A percentile compares a stretch with the other conserved stretches of the same genome.
phyloP scores from a whole-genome alignment of 1,284 basidiomycete genomes.

The Anthracocystis walkeri region DNA sequence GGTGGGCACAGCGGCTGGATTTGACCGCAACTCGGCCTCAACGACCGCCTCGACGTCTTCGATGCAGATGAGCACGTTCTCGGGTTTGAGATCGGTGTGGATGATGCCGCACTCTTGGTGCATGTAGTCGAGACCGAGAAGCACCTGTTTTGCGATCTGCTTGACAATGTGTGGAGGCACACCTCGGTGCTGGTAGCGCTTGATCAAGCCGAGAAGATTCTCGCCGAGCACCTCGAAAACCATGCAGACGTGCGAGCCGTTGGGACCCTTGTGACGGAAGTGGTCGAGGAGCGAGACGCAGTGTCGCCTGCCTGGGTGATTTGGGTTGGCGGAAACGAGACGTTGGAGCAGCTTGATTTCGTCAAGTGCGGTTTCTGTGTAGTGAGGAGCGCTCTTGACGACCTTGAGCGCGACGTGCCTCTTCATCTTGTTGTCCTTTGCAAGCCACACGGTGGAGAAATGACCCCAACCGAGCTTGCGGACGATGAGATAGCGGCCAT shows the following conservation, averaged over 20 bases:
- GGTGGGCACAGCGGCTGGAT: constrained; percentile 75
- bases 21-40: constrained; percentile 81
- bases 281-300: constrained; percentile 97
- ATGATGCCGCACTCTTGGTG: constrained; percentile 96
- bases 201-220: constrained; percentile 96
- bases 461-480: constrained; percentile 98
- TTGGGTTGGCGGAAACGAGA: constrained; percentile 84
- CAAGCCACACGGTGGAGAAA: constrained; percentile 75
- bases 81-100: constrained; percentile 86
- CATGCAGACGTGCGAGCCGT: constrained; percentile 98
- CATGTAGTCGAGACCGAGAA: constrained; percentile 96
- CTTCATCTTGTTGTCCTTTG: constrained; percentile 77
- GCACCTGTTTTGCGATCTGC: constrained; percentile 96
- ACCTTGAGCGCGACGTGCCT: constrained; percentile 98
- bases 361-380: constrained; percentile 97
- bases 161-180: constrained; percentile 93
- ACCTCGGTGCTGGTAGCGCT: constrained; percentile 93
- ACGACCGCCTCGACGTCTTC: constrained; percentile 97
- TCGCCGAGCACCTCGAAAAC: constrained; percentile 99
- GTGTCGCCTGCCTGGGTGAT: constrained; percentile 70
- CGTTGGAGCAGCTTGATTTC: constrained; percentile 98
- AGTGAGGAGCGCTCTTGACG: constrained; percentile 95
- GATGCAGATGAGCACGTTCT: constrained; percentile 97
- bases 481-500: constrained; percentile 88
- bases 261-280: constrained; percentile 94